A percentile compares a stretch with the other conserved stretches of the same genome.
Evolutionary conservation across 306 rosid species (phyloP).

Genomic region (Cicer chorassanicum): DNA sequence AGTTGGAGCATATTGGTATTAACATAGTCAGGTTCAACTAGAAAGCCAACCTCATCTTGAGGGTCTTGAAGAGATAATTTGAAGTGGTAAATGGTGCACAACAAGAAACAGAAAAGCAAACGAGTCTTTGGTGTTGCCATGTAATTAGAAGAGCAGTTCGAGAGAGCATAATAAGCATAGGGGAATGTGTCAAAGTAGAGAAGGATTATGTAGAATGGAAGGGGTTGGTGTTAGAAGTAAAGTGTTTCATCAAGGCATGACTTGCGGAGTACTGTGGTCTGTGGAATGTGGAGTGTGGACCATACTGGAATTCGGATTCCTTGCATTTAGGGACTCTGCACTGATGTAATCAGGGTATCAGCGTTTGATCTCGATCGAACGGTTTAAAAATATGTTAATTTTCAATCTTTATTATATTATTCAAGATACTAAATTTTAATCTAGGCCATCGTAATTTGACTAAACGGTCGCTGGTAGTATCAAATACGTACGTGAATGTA

Average conservation of each 20-base stretch:
- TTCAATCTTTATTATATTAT: no score
- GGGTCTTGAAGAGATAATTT: conserved; percentile 50
- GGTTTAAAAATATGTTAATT: no score
- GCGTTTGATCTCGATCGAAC: no score
- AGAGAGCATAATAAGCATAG: conserved; percentile 11
- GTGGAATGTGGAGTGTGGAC: conserved; percentile 47
- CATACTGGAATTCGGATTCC: not conserved
- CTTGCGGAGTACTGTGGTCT: conserved; percentile 50
- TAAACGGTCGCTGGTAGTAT: no score
- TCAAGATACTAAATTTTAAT: no score
- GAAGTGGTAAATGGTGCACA: conserved; percentile 41
- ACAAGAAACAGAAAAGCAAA: conserved; percentile 41
- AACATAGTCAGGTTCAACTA: conserved; percentile 60
- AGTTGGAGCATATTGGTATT: conserved; percentile 53
- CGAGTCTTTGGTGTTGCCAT: conserved; percentile 59
- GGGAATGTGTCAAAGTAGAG: conserved; percentile 15
- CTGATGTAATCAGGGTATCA: no score
- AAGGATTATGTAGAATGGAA: conserved; percentile 36
- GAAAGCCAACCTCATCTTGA: conserved; percentile 51
- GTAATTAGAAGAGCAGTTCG: conserved; percentile 25
- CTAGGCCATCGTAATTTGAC: no score
- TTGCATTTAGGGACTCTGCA: no score
- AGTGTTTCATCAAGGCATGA: conserved; percentile 62
- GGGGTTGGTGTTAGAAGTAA: conserved; percentile 35
- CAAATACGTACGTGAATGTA: no score